Evolutionary conservation across 768 basidiomycete genomes (phyloP), one percentile per base, ranked within the genome.

Genomic region (Dentipellis sp.): DNA sequence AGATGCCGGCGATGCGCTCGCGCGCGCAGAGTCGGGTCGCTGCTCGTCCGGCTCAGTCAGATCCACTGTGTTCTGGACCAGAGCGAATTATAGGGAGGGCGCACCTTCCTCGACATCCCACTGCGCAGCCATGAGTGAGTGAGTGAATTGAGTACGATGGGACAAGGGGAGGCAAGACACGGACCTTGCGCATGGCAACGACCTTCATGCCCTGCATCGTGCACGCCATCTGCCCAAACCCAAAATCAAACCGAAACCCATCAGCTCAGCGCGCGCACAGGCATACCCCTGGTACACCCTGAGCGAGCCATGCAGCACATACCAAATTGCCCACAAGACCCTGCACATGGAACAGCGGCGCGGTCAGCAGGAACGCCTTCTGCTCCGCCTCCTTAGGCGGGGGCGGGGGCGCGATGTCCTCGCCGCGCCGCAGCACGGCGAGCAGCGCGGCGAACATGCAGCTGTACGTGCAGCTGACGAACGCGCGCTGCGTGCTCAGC

Each of bases 321-420:
- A 45, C 42, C 42, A 45, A n/a, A 16, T 45, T 45, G 14, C n/a
- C 19, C 14, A 19, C 19, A 3, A 45, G n/a, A 8, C 42, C 42
- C 5, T 17, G n/a, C n/a, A 45, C 42, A 45, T 45, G 42, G 16
- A 45, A 45, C 14, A 45, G 12, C 42, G 42, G 42, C 17, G 42
- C 42, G 12, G 42, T 45, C 42, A 45, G n/a, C 42, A 45, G 16
- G 7, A 45, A 45, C 42, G 42, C 42, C n/a, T 19, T 19, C 9
- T n/a, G n/a, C 2, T 11, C n/a, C 10, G 42, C 19, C 2, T 2
- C 19, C 10, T 9, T 19, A 45, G 42, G 42, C 16, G 42, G n/a
- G 4, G 42, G 42, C 1, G 19, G 42, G 4, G 16, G 42, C 42
- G 74, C 79, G n/a, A 82, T 94, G 64, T 82, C 95, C 65, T 45